These are phyloP conservation scores for Talaromyces stipitatus DNA, from an alignment of 495 filamentous ascomycete genomes.

Conservation along the genomic window DNA sequence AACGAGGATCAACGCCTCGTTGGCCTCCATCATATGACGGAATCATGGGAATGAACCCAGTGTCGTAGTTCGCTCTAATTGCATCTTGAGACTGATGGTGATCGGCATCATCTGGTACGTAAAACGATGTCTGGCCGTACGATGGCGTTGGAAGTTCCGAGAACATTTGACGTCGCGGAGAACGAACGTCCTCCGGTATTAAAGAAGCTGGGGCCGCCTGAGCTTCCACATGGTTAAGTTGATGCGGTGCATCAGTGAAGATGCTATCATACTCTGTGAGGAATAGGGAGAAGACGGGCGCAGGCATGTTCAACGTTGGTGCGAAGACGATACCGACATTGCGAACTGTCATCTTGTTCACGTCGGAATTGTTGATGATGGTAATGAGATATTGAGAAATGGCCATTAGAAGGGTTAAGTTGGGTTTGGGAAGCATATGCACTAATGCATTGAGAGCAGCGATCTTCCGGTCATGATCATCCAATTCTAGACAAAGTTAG, in stretches of 20 bases:
- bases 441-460: slow-evolving; percentile 79
- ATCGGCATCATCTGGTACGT: slow-evolving; percentile 14
- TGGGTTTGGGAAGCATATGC: slow-evolving; percentile 70
- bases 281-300: slow-evolving; percentile 88
- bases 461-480: slow-evolving; percentile 69
- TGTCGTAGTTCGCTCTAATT: slow-evolving; percentile 33
- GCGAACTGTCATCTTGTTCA: slow-evolving; percentile 96
- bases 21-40: slow-evolving; percentile 45
- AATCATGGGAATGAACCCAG: slow-evolving; percentile 55
- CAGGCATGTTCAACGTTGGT: slow-evolving; percentile 95
- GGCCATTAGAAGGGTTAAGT: slow-evolving; percentile 70
- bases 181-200: slow-evolving; percentile 54
- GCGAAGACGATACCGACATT: slow-evolving; percentile 99
- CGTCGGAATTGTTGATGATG: slow-evolving; percentile 79
- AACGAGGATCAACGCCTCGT: slow-evolving; percentile 20
- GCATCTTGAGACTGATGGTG: slow-evolving; percentile 16
- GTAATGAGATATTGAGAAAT: slow-evolving; percentile 79
- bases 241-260: slow-evolving; percentile 53
- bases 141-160: slow-evolving; percentile 56
- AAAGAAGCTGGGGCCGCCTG: slow-evolving; percentile 21
- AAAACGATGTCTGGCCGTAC: slow-evolving; percentile 56
- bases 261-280: slow-evolving; percentile 83
- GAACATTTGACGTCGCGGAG: slow-evolving; percentile 62
- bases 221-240: not conserved
- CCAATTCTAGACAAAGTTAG: slow-evolving; percentile 42